These are phyloP conservation scores for Antrodiella citrinella DNA, from an alignment of 768 basidiomycete genomes.

Conservation along the genomic window DNA sequence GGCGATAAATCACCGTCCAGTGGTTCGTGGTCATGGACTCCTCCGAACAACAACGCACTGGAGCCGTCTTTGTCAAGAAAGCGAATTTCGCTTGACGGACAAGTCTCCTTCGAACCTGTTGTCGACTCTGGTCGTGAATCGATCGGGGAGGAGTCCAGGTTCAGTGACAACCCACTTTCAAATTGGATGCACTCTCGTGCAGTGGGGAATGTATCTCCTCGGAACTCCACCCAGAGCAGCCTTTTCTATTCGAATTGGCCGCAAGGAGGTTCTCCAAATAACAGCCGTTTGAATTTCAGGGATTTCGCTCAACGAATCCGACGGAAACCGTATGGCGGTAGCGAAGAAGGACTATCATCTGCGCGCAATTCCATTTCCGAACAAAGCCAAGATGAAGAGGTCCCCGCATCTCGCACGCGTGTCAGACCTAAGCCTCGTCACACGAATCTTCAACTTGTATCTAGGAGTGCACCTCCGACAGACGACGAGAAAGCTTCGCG, in stretches of 20 bases:
- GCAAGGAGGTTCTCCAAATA: slow-evolving; percentile 34
- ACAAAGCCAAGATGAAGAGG: slow-evolving; percentile 15
- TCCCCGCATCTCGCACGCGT: slow-evolving; percentile 6
- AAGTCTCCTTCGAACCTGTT: slow-evolving; percentile 51
- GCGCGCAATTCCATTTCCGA: slow-evolving; percentile 39
- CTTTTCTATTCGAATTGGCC: slow-evolving; percentile 28
- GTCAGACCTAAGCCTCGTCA: slow-evolving; percentile 8
- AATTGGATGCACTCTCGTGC: slow-evolving; percentile 13
- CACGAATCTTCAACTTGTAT: slow-evolving; percentile 10
- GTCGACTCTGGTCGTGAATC: slow-evolving; percentile 41
- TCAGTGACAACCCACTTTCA: slow-evolving; percentile 26
- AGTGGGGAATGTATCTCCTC: slow-evolving; percentile 17
- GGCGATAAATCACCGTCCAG: slow-evolving; percentile 16
- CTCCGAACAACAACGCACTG: slow-evolving; percentile 27
- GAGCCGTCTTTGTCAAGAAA: slow-evolving; percentile 31
- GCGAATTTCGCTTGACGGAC: slow-evolving; percentile 36
- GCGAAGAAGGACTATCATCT: slow-evolving; percentile 43
- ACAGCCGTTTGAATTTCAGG: slow-evolving; percentile 33
- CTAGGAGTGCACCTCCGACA: slow-evolving; percentile 1
- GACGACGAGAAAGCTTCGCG: neutral
- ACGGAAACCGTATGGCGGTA: slow-evolving; percentile 26
- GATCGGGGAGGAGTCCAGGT: slow-evolving; percentile 35
- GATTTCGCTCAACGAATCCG: slow-evolving; percentile 29
- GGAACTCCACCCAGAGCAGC: slow-evolving; percentile 29
- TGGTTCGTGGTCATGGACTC: slow-evolving; percentile 22